A percentile compares a stretch with the other conserved stretches of the same genome.
Conservation (phyloP, 2,329 filamentous ascomycete species). For the Colletotrichum tropicicola region DNA sequence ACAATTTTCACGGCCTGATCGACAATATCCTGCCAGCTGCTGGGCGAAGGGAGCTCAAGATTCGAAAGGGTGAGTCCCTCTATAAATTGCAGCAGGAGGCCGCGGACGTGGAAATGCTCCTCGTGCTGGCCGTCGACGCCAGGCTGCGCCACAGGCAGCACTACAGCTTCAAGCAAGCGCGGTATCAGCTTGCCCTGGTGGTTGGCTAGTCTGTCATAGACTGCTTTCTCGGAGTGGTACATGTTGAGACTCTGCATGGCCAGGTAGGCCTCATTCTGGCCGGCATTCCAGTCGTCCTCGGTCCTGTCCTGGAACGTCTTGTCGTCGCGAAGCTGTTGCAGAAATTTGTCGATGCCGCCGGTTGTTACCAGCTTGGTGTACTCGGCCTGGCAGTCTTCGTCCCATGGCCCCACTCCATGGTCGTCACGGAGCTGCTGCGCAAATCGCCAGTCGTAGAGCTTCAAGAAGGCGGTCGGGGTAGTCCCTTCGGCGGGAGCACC, state of each 20-base stretch:
- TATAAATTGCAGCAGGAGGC: slow-evolving; percentile 34
- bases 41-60: slow-evolving; percentile 3
- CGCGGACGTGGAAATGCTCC: slow-evolving; percentile 24
- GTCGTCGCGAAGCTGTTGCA: neutral
- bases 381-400: neutral
- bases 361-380: neutral
- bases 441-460: slow-evolving; percentile 35
- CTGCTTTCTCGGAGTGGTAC: slow-evolving; percentile 30
- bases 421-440: slow-evolving; percentile 29
- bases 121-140: neutral
- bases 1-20: slow-evolving; percentile 32
- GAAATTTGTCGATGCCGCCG: neutral
- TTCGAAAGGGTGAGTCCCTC: slow-evolving; percentile 26
- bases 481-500: neutral
- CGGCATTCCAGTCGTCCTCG: slow-evolving; percentile 31
- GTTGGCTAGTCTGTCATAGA: slow-evolving; percentile 29
- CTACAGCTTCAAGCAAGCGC: slow-evolving; percentile 23
- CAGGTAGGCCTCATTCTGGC: slow-evolving; percentile 33
- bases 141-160: slow-evolving; percentile 6
- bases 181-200: slow-evolving; percentile 34
- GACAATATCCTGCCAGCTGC: slow-evolving; percentile 32
- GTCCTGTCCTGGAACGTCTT: slow-evolving; percentile 1
- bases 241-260: neutral
- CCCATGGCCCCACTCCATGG: slow-evolving; percentile 26
- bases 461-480: slow-evolving; percentile 30